Base-by-base conservation (phyloP, 225 moss, liverwort and hornwort species). In the Climacium dendroides region DNA sequence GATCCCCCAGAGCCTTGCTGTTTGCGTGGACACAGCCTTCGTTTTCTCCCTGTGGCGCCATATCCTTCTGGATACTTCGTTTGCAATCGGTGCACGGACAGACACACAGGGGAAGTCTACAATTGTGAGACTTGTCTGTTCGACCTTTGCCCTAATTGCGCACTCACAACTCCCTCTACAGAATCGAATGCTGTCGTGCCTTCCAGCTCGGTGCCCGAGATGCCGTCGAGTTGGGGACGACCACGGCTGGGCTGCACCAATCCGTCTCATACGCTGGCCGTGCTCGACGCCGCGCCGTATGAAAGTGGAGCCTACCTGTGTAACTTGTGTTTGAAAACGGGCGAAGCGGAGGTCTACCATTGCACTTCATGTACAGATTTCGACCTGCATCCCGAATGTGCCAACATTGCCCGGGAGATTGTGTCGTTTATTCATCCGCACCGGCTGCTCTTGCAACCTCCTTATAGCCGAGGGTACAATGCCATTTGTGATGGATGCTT, bases 401-500 rank as follows among this genome's bases (percentile, higher is more conserved):
- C 92, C 32, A 87, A 69, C 47, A 88, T 94, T 59, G 57, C 89
- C 71, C 85, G 80, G 45, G 91, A 92, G 76, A 85, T 90, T 20
- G 54, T 75, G 45, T 91, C 92, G 8, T 92, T 94, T 28, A 85
- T 83, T 34, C 94, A 94, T 73, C 91, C 80, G 41, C 94, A 92
- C 74, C 91, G 65, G 37, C 85, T 94, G 60, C 85, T 88, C 19
- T 80, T 94, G 24, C 94, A 92, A 87, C 91, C 92, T 54, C 92
- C 91, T 24, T 94, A 92, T 37, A 88, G 87, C 67, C 92, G 94
- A 69, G 93, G 93, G 8, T 85, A 82, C 67, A 83, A 91, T 45
- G 88, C 94, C 24, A 92, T 94, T 34, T 94, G 94, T 83, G 94
- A 94, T 79, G 94, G 94, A 65, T 94, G 94, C 76, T 76, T 94